Evolutionary conservation across 164 flowering plant genomes (phyloP).

Genomic region (Vitis rupestris): DNA sequence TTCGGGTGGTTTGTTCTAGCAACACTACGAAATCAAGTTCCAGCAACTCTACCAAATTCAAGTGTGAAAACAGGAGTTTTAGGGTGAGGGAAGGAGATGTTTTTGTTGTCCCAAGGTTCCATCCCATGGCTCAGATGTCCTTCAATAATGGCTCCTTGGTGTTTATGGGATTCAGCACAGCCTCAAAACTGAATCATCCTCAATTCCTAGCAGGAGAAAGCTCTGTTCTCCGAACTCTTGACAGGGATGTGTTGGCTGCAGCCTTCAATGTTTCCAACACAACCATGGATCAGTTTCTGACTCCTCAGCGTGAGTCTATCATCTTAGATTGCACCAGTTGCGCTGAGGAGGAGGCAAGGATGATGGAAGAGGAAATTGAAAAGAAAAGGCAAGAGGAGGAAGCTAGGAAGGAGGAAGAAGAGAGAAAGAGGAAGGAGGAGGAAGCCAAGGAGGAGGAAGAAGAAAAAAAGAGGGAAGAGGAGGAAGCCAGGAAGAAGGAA

Average conservation of each 20-base stretch:
- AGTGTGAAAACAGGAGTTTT: slow-evolving; percentile 54
- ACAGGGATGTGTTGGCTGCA: slow-evolving; percentile 40
- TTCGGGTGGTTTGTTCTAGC: slow-evolving; percentile 58
- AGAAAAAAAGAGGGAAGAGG: slow-evolving; percentile 7
- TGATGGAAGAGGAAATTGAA: slow-evolving; percentile 49
- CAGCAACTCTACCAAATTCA: slow-evolving; percentile 19
- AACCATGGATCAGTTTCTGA: slow-evolving; percentile 38
- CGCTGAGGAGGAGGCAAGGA: slow-evolving; percentile 70
- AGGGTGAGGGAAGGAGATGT: slow-evolving; percentile 75
- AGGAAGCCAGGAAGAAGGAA: background rate
- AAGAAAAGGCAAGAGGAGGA: slow-evolving; percentile 28
- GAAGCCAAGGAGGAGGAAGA: background rate
- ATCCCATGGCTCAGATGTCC: slow-evolving; percentile 85
- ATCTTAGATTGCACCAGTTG: slow-evolving; percentile 76
- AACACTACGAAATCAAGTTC: slow-evolving; percentile 30
- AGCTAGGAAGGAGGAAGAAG: background rate
- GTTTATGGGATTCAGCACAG: slow-evolving; percentile 82
- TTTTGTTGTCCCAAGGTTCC: slow-evolving; percentile 64
- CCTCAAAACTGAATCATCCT: slow-evolving; percentile 57
- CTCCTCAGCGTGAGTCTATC: slow-evolving; percentile 42
- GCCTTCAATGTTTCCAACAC: slow-evolving; percentile 50
- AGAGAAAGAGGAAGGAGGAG: slow-evolving; percentile 9
- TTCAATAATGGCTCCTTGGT: slow-evolving; percentile 70
- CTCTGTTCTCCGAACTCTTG: slow-evolving; percentile 54
- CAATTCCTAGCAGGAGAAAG: slow-evolving; percentile 72